These are phyloP conservation scores for Fraxinus paxiana DNA, from an alignment of 305 asterid species.

Conservation along the genomic window DNA sequence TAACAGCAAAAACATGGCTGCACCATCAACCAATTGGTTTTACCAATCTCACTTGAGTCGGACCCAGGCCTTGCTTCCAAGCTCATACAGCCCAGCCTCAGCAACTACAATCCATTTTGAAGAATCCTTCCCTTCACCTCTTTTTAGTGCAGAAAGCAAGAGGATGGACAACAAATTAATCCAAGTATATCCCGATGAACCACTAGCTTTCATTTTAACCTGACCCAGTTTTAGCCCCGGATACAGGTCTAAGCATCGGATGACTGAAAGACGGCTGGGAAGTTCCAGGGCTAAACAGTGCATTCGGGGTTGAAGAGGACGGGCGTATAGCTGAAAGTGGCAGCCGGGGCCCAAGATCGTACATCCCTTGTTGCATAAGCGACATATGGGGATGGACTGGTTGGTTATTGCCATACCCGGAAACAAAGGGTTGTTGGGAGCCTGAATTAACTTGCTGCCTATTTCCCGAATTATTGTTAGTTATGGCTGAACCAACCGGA, in stretches of 20 bases:
- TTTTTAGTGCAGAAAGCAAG: background rate
- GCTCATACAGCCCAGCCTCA: background rate
- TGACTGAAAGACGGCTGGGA: conserved; percentile 41
- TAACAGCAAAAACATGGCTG: background rate
- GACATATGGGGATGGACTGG: conserved; percentile 43
- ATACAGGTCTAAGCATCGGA: conserved; percentile 44
- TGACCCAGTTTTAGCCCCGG: conserved; percentile 47
- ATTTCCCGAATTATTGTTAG: conserved; percentile 27
- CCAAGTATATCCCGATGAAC: conserved; percentile 18
- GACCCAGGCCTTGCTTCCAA: background rate
- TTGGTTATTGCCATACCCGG: conserved; percentile 46
- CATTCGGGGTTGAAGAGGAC: conserved; percentile 37
- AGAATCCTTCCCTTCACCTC: background rate
- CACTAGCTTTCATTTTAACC: conserved; percentile 25
- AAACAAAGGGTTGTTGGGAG: conserved; percentile 36
- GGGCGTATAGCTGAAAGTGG: conserved; percentile 59
- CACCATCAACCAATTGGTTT: background rate
- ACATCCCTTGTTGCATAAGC: conserved; percentile 40
- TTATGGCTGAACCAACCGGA: conserved; percentile 36
- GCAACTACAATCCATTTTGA: background rate
- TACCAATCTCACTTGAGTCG: background rate
- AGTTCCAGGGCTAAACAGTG: conserved; percentile 31
- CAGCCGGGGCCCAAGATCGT: conserved; percentile 48
- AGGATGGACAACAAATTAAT: conserved; percentile 3
- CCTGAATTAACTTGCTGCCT: conserved; percentile 36